Conservation (phyloP, 2,329 filamentous ascomycete species). For the Ambrosiella beaveri region DNA sequence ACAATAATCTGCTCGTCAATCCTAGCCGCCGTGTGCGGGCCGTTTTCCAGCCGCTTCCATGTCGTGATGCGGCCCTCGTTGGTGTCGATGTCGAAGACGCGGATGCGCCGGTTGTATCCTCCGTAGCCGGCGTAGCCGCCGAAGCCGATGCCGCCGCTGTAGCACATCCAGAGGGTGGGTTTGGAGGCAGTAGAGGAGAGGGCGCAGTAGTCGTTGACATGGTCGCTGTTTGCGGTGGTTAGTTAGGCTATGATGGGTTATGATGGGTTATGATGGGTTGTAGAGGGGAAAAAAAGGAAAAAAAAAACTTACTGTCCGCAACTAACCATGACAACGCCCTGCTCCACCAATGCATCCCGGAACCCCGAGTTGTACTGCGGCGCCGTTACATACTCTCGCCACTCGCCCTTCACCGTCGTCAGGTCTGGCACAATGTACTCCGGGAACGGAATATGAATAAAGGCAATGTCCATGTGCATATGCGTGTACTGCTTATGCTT, state of each 20-base stretch:
- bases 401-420: constrained; percentile 42
- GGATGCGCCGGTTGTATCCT: constrained; percentile 64
- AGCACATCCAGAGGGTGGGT: constrained; percentile 90
- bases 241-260: not conserved
- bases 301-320: constrained; percentile 69
- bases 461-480: constrained; percentile 87
- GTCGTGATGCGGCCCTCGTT: constrained; percentile 77
- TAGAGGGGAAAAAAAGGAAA: not conserved
- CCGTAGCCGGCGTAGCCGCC: constrained; percentile 89
- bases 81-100: constrained; percentile 86
- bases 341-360: constrained; percentile 69
- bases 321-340: constrained; percentile 72
- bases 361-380: constrained; percentile 87
- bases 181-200: constrained; percentile 37
- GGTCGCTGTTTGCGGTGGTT: constrained; percentile 41
- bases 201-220: constrained; percentile 92
- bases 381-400: constrained; percentile 71
- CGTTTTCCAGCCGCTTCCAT: constrained; percentile 74
- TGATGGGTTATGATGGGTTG: not conserved
- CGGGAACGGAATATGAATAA: constrained; percentile 91
- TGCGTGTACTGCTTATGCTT: constrained; percentile 73
- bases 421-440: constrained; percentile 57
- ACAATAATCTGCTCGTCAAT: constrained; percentile 51
- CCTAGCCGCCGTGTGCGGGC: constrained; percentile 26
- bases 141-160: constrained; percentile 79